Base-by-base conservation (phyloP, 2,329 filamentous ascomycete species). In the Orbilia quercus region DNA sequence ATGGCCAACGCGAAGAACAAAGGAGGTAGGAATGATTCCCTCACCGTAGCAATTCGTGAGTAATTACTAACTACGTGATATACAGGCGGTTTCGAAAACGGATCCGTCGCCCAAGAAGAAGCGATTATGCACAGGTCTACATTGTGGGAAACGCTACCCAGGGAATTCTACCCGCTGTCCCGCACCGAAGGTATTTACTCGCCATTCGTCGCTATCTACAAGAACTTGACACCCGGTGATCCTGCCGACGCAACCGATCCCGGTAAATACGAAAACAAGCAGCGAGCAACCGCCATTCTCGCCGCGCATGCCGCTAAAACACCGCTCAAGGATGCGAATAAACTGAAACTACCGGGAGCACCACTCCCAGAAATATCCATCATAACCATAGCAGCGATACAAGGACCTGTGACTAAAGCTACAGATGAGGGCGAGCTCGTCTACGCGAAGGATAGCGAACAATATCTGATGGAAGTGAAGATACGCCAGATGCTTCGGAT, bases 21-120 rank as follows among this genome's bases (percentile, higher is more conserved):
- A 0, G 89, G 88, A n/a, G 89, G 62, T 65, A 65, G 9, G 38
- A n/a, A n/a, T n/a, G n/a, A n/a, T n/a, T n/a, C n/a, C n/a, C n/a
- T n/a, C n/a, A n/a, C n/a, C n/a, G n/a, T n/a, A n/a, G n/a, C n/a
- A n/a, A n/a, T n/a, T n/a, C n/a, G n/a, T n/a, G n/a, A n/a, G 12
- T 50, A 6, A 14, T 2, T 22, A 20, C 7, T 34, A 18, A 16
- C 9, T 1, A 47, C 54, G 23, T 54, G 11, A 16, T 18, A 40
- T 36, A 14, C 34, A 64, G 60, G 89, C 18, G 88, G 87, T 16
- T 91, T 88, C 84, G 78, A 84, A 2, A 83, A 83, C 38, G 89
- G 89, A 36, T 82, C 87, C 62, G 80, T 85, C 28, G 88, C 89
- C 0, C 89, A 91, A 79, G 89, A 91, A 80, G 89, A 91, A 81